These are phyloP conservation scores for Dioszegia aurantiaca DNA, from an alignment of 768 basidiomycete genomes.

Conservation along the genomic window DNA sequence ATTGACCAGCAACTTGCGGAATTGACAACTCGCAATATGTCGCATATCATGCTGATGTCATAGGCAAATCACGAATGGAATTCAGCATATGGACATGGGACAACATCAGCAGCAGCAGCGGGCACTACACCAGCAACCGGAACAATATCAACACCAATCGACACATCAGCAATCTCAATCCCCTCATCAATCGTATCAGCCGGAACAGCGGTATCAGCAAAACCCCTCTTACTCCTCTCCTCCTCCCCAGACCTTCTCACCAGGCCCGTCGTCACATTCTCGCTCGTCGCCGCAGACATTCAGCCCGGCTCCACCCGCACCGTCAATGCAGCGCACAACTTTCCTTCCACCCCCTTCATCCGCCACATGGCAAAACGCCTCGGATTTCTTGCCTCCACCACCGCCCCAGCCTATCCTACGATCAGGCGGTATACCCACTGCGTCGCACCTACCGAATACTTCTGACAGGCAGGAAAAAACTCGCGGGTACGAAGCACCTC, in stretches of 20 bases:
- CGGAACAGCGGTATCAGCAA: background rate
- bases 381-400: constrained; percentile 48
- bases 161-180: constrained; percentile 20
- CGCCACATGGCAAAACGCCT: constrained; percentile 39
- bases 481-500: constrained; percentile 6
- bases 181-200: constrained; percentile 5
- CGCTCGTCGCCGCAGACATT: constrained; percentile 3
- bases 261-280: too few relatives aligned
- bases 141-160: constrained; percentile 5
- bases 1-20: too few relatives aligned
- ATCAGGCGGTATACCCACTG: constrained; percentile 30
- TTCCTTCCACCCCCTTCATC: constrained; percentile 45
- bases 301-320: constrained; percentile 7
- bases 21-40: background rate
- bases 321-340: constrained; percentile 1
- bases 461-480: background rate
- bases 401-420: constrained; percentile 43
- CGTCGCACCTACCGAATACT: constrained; percentile 20
- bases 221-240: constrained; percentile 6
- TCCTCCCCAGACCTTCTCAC: constrained; percentile 7
- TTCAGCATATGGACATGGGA: constrained; percentile 10
- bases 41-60: background rate
- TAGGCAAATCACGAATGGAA: constrained; percentile 22
- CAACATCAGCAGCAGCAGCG: constrained; percentile 12
- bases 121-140: constrained; percentile 8